Evolutionary conservation across 305 asterid species (phyloP).

Genomic region (Fraxinus ornus): DNA sequence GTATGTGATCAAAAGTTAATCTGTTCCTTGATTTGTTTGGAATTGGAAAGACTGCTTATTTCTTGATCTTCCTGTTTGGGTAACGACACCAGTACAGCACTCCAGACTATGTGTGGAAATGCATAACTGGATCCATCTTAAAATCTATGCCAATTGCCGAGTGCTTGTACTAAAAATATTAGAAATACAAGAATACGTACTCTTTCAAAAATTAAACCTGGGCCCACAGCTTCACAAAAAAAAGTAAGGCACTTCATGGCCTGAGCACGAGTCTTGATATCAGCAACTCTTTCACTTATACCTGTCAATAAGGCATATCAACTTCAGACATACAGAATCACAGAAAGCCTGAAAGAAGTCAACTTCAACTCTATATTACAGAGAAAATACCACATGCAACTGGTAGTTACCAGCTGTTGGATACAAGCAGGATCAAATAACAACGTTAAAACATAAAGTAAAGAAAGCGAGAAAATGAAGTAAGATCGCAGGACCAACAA

Average conservation of each 20-base stretch:
- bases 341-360: slow-evolving; percentile 14
- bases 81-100: slow-evolving; percentile 6
- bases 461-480: not conserved
- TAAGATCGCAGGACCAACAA: slow-evolving; percentile 1
- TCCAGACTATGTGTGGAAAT: not conserved
- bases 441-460: slow-evolving; percentile 1
- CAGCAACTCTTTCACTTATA: slow-evolving; percentile 94
- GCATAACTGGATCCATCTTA: slow-evolving; percentile 3
- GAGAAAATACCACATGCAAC: slow-evolving; percentile 10
- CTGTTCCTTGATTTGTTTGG: slow-evolving; percentile 1
- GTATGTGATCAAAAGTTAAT: not conserved
- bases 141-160: slow-evolving; percentile 13
- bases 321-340: slow-evolving; percentile 10
- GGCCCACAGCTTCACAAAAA: slow-evolving; percentile 96
- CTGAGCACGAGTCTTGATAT: slow-evolving; percentile 92
- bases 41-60: slow-evolving; percentile 1
- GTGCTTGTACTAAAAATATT: not conserved
- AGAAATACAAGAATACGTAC: slow-evolving; percentile 41
- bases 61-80: not conserved
- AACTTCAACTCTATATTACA: slow-evolving; percentile 10
- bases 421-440: slow-evolving; percentile 12
- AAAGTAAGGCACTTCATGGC: slow-evolving; percentile 96
- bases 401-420: slow-evolving; percentile 7
- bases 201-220: slow-evolving; percentile 95
- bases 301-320: slow-evolving; percentile 47